phyloP scores from a whole-genome alignment of 2,329 filamentous ascomycete genomes.

The Aspergillus versicolor region DNA sequence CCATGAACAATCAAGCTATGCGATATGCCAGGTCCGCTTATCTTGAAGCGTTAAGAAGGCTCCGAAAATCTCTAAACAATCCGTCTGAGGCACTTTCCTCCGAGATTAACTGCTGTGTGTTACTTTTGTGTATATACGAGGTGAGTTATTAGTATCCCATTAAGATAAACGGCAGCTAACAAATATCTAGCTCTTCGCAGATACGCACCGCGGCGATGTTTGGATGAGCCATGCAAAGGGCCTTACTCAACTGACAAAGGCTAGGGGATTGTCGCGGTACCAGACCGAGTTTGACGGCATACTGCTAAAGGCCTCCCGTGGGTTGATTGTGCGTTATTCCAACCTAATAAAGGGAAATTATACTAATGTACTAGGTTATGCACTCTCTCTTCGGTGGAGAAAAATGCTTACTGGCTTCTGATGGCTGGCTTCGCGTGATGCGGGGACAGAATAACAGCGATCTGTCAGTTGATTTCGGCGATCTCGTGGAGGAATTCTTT shows the following conservation, averaged over 20 bases:
- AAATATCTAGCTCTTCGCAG: slow-evolving; percentile 24
- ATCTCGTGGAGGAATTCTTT: slow-evolving; percentile 27
- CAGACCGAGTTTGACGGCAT: slow-evolving; percentile 21
- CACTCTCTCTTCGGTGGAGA: slow-evolving; percentile 30
- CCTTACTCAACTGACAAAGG: slow-evolving; percentile 24
- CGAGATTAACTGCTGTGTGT: slow-evolving; percentile 28
- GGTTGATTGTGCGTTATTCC: slow-evolving; percentile 24
- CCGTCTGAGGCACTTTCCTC: slow-evolving; percentile 23
- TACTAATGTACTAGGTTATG: slow-evolving; percentile 25
- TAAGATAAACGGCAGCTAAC: slow-evolving; percentile 2
- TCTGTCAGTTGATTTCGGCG: slow-evolving; percentile 16
- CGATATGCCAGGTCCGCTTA: slow-evolving; percentile 26
- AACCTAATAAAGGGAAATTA: not conserved
- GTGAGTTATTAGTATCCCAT: slow-evolving; percentile 11
- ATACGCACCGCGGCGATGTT: slow-evolving; percentile 22
- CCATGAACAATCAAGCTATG: slow-evolving; percentile 21
- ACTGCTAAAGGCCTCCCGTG: slow-evolving; percentile 27
- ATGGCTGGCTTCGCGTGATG: slow-evolving; percentile 29
- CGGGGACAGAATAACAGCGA: slow-evolving; percentile 18
- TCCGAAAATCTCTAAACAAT: slow-evolving; percentile 22
- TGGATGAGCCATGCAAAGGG: slow-evolving; percentile 34
- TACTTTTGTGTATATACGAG: slow-evolving; percentile 32
- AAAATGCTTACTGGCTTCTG: slow-evolving; percentile 24
- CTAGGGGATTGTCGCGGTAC: slow-evolving; percentile 25
- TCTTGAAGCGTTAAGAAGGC: slow-evolving; percentile 23